Base-by-base conservation (phyloP, 768 basidiomycete genomes). In the Serpula lacrymans region DNA sequence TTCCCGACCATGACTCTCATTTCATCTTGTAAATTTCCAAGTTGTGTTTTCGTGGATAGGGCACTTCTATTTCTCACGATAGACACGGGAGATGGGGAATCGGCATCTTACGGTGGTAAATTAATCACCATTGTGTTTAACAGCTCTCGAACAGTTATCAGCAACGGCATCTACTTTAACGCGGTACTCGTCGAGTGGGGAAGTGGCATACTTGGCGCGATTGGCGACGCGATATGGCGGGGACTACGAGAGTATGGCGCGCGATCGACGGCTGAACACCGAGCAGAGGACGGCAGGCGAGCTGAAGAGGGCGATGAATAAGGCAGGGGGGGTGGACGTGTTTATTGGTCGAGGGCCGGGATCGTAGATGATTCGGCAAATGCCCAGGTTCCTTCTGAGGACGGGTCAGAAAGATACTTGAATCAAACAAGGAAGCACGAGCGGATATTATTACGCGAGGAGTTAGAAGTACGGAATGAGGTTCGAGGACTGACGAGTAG, bases 271-370 rank as follows among this genome's bases (percentile, higher is more conserved):
- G 62, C 60, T 86, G 43, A 97, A 98, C 59, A 64, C 76, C 12
- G 83, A 82, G 60, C 95, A 98, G 67, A 77, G 84, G 55, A 96
- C 92, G 2, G 74, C 70, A 23, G 93, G 88, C 13, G 81, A 91
- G 65, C 60, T 97, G 54, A 68, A 59, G 52, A 70, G 80, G 56
- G 83, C 78, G 22, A 64, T 88, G 45, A 65, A 59, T 47, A 78
- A 74, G 54, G 78, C 80, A 24, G 75, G 78, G 10, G 68, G 67
- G 14, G 54, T 75, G 42, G 64, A 41, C 30, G 48, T 37, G 47
- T 47, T 71, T 35, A 39, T 43, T 22, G 40, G 22, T 33, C 14
- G 32, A 2, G 38, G 22, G 13, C n/a, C 16, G 11, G 18, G n/a
- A n/a, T n/a, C n/a, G n/a, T n/a, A n/a, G n/a, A n/a, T n/a, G n/a